Evolutionary conservation across 345 rosid genomes (phyloP), one percentile per base, ranked within the genome.

Genomic region (Ailanthus altissimus): DNA sequence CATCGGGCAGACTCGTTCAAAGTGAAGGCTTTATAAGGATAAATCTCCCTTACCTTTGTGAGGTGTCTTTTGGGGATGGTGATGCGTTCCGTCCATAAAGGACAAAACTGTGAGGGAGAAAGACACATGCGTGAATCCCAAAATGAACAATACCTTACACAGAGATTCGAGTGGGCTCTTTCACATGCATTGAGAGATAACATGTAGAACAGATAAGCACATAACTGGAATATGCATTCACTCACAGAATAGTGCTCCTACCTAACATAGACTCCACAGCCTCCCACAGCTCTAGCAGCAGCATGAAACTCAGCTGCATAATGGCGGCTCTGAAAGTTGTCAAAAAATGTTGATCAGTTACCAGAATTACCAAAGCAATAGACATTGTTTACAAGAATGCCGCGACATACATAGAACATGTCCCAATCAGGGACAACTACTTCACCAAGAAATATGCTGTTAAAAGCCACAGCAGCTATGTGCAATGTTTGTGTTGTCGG

Each of bases 401-500:
- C 8, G 10, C 45, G 36, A 21, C 87, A 53, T 82, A 86, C 90
- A 67, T 87, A 87, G 81, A 89, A 89, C 89, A 87, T 87, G 74
- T 87, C 90, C 89, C 90, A 89, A 38, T 89, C 90, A 16, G 90
- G 90, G 77, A 86, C 89, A 64, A 84, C 75, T 18, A 87, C 79
- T 89, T 87, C 93, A 50, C 93, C 90, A 26, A 87, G 88, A 75
- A 87, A 86, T 72, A 86, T 77, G 83, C 90, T 87, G 81, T 87
- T 89, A 77, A 83, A 89, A 16, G 89, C 78, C 64, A 87, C 88
- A 56, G 88, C 85, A 80, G 88, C 90, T 80, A 85, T 78, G 77
- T 89, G 92, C 73, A 83, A 80, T 4, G 87, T 86, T 83, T 83
- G 86, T 49, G 92, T 80, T 43, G 79, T 62, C 28, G 87, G 88